Base-by-base conservation (phyloP, 768 basidiomycete genomes). In the Omphalotus guepiniiformis region DNA sequence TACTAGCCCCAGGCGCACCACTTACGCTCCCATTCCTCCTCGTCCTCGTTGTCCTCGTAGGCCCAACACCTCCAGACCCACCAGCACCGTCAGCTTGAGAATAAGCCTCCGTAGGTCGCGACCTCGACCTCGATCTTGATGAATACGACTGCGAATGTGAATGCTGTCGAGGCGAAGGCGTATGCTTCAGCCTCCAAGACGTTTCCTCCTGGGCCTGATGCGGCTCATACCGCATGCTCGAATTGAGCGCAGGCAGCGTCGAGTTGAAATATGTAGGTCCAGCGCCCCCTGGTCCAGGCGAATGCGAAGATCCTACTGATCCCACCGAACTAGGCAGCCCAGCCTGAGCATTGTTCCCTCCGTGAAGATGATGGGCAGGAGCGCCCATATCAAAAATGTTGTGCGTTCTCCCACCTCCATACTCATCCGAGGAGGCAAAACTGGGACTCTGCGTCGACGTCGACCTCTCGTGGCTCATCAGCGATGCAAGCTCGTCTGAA, bases 401-500 rank as follows among this genome's bases (percentile, higher is more conserved):
- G 55, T 69, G 63, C 8, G 69, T 67, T 69, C 66, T 36, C 57
- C 58, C 51, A 65, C 49, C 36, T 55, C 58, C 35, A 41, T 50
- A 47, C 48, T 44, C 55, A 28, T 51, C 55, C 48, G 27, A 55
- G 49, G 46, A 55, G 37, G 4, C 41, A 42, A 29, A 16, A 29
- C 21, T 3, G 25, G 3, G 6, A 19, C 13, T 21, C 21, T 38
- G 18, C n/a, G 19, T 19, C 16, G 52, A 47, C 50, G 58, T 54
- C 50, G 42, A 44, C 51, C 72, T 68, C 27, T 74, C 75, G 41
- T 71, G 65, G 51, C 58, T 60, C 53, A 1, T 65, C 54, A 47
- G 64, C 71, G 63, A 84, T 80, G 78, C 83, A 27, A 88, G 76
- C 53, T 88, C 88, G 63, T 88, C 85, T 32, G 70, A 66, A 54